Evolutionary conservation across 1,284 basidiomycete genomes (phyloP).

Genomic region (Termitomyces sp.): DNA sequence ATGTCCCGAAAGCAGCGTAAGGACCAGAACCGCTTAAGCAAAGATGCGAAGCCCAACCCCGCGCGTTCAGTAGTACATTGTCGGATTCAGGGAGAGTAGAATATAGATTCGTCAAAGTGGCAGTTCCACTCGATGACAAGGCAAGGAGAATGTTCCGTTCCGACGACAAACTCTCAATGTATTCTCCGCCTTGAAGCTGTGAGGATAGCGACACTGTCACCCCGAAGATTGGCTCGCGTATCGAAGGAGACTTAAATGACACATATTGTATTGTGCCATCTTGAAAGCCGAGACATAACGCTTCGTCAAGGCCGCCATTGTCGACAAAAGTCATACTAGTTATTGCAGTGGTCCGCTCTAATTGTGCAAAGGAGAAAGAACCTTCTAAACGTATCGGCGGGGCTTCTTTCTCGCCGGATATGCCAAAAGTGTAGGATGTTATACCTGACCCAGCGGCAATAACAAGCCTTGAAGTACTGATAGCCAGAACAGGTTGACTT

Average conservation of each 20-base stretch:
- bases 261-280: constrained; percentile 53
- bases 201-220: constrained; percentile 19
- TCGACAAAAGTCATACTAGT: constrained; percentile 42
- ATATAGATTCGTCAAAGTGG: constrained; percentile 32
- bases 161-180: constrained; percentile 52
- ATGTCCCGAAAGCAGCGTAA: constrained; percentile 65
- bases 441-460: constrained; percentile 60
- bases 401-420: constrained; percentile 26
- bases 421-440: constrained; percentile 52
- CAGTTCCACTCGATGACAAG: constrained; percentile 52
- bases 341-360: constrained; percentile 45
- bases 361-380: constrained; percentile 36
- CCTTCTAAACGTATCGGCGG: constrained; percentile 50
- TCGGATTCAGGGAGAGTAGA: constrained; percentile 15
- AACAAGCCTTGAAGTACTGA: constrained; percentile 52
- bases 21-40: constrained; percentile 43
- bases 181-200: constrained; percentile 30
- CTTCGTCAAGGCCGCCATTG: constrained; percentile 44
- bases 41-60: constrained; percentile 60
- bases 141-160: constrained; percentile 44
- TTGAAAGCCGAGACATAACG: constrained; percentile 56
- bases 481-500: constrained; percentile 55
- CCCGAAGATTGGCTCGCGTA: constrained; percentile 15
- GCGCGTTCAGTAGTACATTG: constrained; percentile 41
- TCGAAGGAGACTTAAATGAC: constrained; percentile 26